Conservation (phyloP, 331 rosid genomes). For the Malus hybrid region DNA sequence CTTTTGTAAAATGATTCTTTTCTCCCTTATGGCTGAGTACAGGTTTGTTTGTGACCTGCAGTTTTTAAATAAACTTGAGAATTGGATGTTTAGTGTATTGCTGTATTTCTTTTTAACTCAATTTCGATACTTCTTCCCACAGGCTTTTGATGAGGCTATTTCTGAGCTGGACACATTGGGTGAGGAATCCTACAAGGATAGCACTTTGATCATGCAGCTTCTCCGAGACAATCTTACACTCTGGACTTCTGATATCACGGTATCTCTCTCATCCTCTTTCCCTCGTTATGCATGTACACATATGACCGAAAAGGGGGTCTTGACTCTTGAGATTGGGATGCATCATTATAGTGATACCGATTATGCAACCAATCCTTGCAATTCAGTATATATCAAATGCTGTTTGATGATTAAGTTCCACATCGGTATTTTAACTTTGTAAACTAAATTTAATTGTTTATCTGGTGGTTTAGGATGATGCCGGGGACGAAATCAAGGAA, state of each 20-base stretch:
- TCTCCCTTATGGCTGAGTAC: background rate
- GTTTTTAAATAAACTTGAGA: background rate
- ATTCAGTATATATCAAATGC: background rate
- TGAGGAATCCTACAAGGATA: constrained; percentile 95
- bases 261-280: constrained; percentile 20
- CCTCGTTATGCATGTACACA: no score
- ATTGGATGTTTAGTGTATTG: background rate
- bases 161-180: constrained; percentile 86
- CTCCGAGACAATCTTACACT: constrained; percentile 91
- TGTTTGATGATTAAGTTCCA: background rate
- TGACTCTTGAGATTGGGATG: background rate
- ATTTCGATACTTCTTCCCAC: background rate
- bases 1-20: background rate
- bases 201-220: constrained; percentile 94
- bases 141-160: constrained; percentile 97
- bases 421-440: background rate
- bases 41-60: background rate
- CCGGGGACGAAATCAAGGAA: constrained; percentile 93
- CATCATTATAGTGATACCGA: background rate
- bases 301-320: no score
- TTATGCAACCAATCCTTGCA: background rate
- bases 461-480: constrained; percentile 56
- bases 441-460: background rate
- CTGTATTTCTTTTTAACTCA: background rate
- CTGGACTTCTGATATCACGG: constrained; percentile 94